Evolutionary conservation across 2,329 filamentous ascomycete species (phyloP).

Genomic region (Cyphellophora europaea): DNA sequence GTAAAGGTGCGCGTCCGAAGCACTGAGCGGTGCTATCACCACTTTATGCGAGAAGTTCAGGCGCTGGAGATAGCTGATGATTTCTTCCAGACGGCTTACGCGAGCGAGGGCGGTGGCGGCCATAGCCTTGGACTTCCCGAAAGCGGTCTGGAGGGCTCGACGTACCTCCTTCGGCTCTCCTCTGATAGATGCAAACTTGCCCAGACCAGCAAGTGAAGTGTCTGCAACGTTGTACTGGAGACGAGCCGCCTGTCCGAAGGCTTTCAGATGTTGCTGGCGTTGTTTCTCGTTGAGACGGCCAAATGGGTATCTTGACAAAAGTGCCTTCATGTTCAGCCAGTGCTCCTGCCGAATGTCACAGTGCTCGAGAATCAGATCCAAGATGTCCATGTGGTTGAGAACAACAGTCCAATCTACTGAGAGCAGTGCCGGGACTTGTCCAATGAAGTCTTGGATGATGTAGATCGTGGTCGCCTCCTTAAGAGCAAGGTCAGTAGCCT

Average conservation of each 20-base stretch:
- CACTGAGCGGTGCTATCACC: conserved; percentile 76
- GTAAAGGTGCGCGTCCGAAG: conserved; percentile 88
- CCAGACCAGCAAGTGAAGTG: conserved; percentile 82
- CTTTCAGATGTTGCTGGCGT: conserved; percentile 67
- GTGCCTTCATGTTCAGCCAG: conserved; percentile 66
- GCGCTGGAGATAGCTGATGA: conserved; percentile 66
- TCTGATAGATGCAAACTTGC: conserved; percentile 75
- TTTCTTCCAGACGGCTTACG: conserved; percentile 69
- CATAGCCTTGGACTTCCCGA: conserved; percentile 42
- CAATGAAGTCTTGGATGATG: conserved; percentile 82
- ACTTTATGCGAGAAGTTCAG: conserved; percentile 69
- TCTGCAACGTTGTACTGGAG: conserved; percentile 73
- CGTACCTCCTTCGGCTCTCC: conserved; percentile 30
- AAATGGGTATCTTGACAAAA: too few relatives aligned
- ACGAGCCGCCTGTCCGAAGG: too few relatives aligned
- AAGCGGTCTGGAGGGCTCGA: conserved; percentile 26
- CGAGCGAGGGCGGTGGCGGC: too few relatives aligned
- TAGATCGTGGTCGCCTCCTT: conserved; percentile 94
- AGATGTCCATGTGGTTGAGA: conserved; percentile 75
- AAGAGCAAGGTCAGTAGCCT: conserved; percentile 70
- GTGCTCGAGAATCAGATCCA: conserved; percentile 82
- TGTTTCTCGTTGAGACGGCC: conserved; percentile 76
- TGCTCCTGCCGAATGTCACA: conserved; percentile 67
- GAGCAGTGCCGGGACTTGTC: conserved; percentile 66
- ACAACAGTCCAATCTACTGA: conserved; percentile 75